Base-by-base conservation (phyloP, 345 rosid genomes). In the Ailanthus altissimus region DNA sequence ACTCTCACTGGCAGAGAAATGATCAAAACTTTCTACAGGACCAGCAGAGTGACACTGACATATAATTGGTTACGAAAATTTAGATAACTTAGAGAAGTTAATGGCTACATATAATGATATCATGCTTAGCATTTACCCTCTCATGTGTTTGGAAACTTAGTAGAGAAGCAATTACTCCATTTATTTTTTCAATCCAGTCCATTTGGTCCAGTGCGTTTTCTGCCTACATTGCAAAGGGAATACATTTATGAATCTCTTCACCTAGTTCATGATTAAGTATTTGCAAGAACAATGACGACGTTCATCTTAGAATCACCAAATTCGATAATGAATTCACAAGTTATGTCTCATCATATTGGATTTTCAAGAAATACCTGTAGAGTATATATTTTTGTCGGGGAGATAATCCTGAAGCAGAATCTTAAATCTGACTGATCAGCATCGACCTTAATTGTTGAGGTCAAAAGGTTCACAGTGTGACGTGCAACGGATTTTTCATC, bases 141-240 rank as follows among this genome's bases (percentile, higher is more conserved):
- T 84, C 91, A 81, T 90, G 84, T 73, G 86, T 78, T 79, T 90
- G 97, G 76, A 77, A 87, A 84, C 86, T 90, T 75, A 92, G 76
- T 70, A 92, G 84, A 36, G 89, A 87, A 77, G 94, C 79, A 79
- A 88, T 92, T 8, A 90, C 97, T 79, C 94, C 97, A 68, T 86
- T 92, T 82, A 92, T 92, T 79, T 90, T 92, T 59, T 92, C 94
- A 11, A 92, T 92, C 97, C 97, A 89, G 81, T 92, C 97, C 91
- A 84, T 88, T 82, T 92, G 97, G 78, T 92, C 94, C 53, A 78
- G 73, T n/a, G 90, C 89, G 84, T 86, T 92, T 84, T 92, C 94
- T 75, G 97, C 97, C 97, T 92, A 85, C 85, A 84, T 80, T 77
- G 70, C 47, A 61, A 78, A 76, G 58, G 40, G 67, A 80, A 43